phyloP scores from a whole-genome alignment of 1,139 yeast genomes.

The Yamadazyma taylorii region DNA sequence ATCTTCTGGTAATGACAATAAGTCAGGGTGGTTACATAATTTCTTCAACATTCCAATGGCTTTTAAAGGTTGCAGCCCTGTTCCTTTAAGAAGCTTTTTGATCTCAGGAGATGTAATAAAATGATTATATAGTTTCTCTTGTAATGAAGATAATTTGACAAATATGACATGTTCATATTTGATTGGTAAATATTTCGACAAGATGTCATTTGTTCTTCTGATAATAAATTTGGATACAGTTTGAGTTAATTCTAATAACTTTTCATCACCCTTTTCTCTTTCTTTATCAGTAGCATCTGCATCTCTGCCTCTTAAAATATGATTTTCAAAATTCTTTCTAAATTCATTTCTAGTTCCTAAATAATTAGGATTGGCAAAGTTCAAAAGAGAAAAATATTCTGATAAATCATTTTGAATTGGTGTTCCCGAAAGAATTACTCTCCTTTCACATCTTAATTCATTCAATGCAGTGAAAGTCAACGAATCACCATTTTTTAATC shows the following conservation, averaged over 20 bases:
- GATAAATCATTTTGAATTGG: constrained; percentile 96
- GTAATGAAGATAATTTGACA: constrained; percentile 81
- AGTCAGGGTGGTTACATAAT: constrained; percentile 90
- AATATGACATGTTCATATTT: constrained; percentile 95
- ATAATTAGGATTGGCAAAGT: constrained; percentile 93
- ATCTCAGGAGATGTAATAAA: constrained; percentile 83
- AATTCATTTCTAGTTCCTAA: constrained; percentile 84
- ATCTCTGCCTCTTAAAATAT: constrained; percentile 83
- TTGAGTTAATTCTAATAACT: constrained; percentile 67
- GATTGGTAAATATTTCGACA: constrained; percentile 90
- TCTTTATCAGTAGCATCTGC: constrained; percentile 87
- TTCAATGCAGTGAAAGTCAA: constrained; percentile 87
- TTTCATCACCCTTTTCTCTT: constrained; percentile 66
- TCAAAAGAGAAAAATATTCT: constrained; percentile 87
- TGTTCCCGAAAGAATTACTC: constrained; percentile 94
- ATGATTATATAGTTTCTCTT: constrained; percentile 65
- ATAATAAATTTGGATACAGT: constrained; percentile 89
- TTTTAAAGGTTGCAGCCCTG: constrained; percentile 80
- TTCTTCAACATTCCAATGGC: constrained; percentile 89
- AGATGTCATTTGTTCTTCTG: constrained; percentile 91
- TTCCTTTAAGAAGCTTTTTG: constrained; percentile 64
- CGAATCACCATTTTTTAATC: constrained; percentile 93
- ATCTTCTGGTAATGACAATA: constrained; percentile 74
- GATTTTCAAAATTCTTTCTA: constrained; percentile 78
- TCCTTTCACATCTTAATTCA: constrained; percentile 76